Conservation (phyloP, 192 early-diverging fungal genomes). For the Rhizoclosmatium globosum region DNA sequence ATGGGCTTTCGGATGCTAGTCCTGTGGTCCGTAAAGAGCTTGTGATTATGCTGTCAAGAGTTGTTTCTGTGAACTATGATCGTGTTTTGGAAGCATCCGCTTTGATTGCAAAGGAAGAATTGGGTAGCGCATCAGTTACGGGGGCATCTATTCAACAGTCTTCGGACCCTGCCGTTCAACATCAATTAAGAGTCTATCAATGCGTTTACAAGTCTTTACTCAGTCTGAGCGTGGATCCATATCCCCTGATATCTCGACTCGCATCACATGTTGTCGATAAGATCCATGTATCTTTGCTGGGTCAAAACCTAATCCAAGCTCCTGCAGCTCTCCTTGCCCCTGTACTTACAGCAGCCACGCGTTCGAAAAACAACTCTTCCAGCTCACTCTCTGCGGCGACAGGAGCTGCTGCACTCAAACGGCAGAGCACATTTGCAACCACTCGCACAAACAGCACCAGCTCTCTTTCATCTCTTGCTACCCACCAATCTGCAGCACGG, state of each 20-base stretch:
- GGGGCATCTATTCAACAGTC: not conserved
- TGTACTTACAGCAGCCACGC: not conserved
- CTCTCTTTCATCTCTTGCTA: too few species aligned
- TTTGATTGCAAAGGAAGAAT: constrained; percentile 62
- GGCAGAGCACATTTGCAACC: too few species aligned
- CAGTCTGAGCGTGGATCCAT: constrained; percentile 82
- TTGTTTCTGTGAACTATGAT: constrained; percentile 73
- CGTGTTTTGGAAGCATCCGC: constrained; percentile 72
- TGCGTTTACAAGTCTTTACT: constrained; percentile 86
- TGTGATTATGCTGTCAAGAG: constrained; percentile 75
- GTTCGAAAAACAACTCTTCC: not conserved
- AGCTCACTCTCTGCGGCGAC: not conserved
- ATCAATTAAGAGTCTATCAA: constrained; percentile 62
- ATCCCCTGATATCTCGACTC: constrained; percentile 73
- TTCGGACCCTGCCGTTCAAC: constrained; percentile 12
- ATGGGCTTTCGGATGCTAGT: constrained; percentile 79
- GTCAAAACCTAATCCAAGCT: not conserved
- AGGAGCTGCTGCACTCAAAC: not conserved
- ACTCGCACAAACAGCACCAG: too few species aligned
- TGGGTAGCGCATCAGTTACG: constrained; percentile 20
- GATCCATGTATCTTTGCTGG: constrained; percentile 11
- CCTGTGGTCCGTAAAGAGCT: constrained; percentile 92
- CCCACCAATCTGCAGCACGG: too few species aligned
- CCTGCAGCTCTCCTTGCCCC: not conserved
- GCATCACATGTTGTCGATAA: constrained; percentile 80